Base-by-base conservation (phyloP, 306 rosid species). In the Pterocarpus macrocarpus region DNA sequence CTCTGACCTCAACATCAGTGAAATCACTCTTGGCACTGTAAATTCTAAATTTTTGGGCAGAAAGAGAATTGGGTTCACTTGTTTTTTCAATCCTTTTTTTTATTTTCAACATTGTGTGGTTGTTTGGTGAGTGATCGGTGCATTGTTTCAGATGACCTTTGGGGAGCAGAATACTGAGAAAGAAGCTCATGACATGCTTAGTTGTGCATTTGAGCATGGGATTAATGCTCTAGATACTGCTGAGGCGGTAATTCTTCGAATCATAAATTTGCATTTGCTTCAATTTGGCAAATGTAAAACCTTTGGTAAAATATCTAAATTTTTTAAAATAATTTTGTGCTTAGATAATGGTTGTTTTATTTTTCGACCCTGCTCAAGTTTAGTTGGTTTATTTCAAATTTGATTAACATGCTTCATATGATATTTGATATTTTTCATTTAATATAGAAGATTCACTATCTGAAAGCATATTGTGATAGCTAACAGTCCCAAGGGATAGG, bases 111-210 rank as follows among this genome's bases (percentile, higher is more conserved):
- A 35, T 35, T 68, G 50, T 59, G 69, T 36, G 8, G 8, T 56
- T 30, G 35, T 39, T 76, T 70, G 64, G 3, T 69, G 57, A 67
- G 56, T 76, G 36, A 11, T 68, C 64, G 69, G 34, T 77, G 73
- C 35, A 36, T 69, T 45, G 67, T 77, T 84, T 86, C 79, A 91
- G 91, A 95, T 95, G 99, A 95, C 97, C 11, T 93, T 95, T 78
- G 98, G 99, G 59, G 73, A 93, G 70, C 97, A 93, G 79, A 95
- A 87, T 85, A 82, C 98, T 0, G 99, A 95, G 92, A 88, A 90
- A 84, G 96, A 95, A 81, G 85, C 99, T 10, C 97, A 95, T 62
- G 90, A 89, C 16, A 89, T 90, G 0, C 93, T 95, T n/a, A 83
- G 86, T 77, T 93, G 89, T 79, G 94, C 97, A 4, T 78, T 89